Evolutionary conservation across 73 alveolate species (phyloP).

Genomic region (Paramecium tetraurelia): DNA sequence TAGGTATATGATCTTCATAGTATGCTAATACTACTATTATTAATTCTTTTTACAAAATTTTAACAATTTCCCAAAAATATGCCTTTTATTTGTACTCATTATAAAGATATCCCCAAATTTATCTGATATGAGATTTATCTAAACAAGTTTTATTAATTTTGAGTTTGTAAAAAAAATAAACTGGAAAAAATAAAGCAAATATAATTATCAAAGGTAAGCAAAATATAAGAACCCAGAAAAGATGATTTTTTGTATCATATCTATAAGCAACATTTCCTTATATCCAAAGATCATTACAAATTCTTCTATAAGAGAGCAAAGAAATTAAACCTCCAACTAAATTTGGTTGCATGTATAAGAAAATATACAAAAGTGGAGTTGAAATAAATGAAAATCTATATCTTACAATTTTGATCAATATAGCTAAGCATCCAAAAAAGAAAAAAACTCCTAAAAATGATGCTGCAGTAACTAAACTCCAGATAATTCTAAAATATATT

Average conservation of each 20-base stretch:
- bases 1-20: neutral
- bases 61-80: slow-evolving; percentile 23
- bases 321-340: neutral
- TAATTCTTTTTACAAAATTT: slow-evolving; percentile 10
- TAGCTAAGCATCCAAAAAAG: neutral
- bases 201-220: neutral
- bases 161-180: neutral
- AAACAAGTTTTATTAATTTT: neutral
- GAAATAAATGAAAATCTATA: neutral
- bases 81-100: neutral
- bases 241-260: neutral
- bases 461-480: neutral
- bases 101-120: slow-evolving; percentile 7
- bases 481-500: slow-evolving; percentile 25
- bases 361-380: neutral
- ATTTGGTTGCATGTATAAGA: neutral
- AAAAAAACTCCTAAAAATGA: neutral
- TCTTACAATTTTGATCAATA: neutral
- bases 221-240: neutral
- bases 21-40: neutral
- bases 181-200: neutral
- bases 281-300: neutral
- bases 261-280: slow-evolving; percentile 15
- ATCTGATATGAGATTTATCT: neutral
- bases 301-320: neutral